A percentile compares a stretch with the other conserved stretches of the same genome.
Conservation (phyloP, 805 yeast species). For the Suhomyces faveliae region DNA sequence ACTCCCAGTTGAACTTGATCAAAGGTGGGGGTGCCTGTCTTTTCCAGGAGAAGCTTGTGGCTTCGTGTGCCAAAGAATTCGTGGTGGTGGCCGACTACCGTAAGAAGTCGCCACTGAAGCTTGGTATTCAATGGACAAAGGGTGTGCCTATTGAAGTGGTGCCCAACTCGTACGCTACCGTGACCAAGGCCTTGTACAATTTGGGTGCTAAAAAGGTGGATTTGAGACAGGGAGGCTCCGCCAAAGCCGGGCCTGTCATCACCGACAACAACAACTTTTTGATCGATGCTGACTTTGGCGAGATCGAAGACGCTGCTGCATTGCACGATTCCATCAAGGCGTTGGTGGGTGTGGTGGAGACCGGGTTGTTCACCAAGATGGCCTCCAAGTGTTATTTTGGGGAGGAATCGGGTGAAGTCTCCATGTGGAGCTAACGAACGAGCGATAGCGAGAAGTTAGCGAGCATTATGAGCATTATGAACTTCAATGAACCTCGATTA, state of each 20-base stretch:
- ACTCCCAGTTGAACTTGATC: slow-evolving; percentile 73
- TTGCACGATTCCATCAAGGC: slow-evolving; percentile 68
- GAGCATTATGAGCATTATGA: no score
- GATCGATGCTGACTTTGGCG: slow-evolving; percentile 91
- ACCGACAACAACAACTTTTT: slow-evolving; percentile 95
- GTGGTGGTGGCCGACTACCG: slow-evolving; percentile 90
- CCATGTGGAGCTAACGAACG: no score
- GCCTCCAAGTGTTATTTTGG: slow-evolving; percentile 89
- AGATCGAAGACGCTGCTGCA: slow-evolving; percentile 47
- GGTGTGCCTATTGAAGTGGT: slow-evolving; percentile 97
- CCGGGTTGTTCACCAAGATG: slow-evolving; percentile 79
- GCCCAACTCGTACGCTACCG: slow-evolving; percentile 81
- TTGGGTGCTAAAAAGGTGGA: slow-evolving; percentile 64
- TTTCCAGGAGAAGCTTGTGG: slow-evolving; percentile 94
- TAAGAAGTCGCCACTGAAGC: slow-evolving; percentile 62
- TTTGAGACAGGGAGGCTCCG: slow-evolving; percentile 81
- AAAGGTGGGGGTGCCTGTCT: slow-evolving; percentile 99
- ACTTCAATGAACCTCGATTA: no score
- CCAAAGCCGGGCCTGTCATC: slow-evolving; percentile 95
- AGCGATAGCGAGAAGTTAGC: no score
- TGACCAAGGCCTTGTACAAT: slow-evolving; percentile 55
- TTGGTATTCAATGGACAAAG: slow-evolving; percentile 81
- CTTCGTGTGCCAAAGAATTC: slow-evolving; percentile 71
- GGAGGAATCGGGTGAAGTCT: slow-evolving; percentile 64
- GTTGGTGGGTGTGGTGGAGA: slow-evolving; percentile 92